phyloP scores from a whole-genome alignment of 257 asterid genomes.

The Plectranthus barbatus region DNA sequence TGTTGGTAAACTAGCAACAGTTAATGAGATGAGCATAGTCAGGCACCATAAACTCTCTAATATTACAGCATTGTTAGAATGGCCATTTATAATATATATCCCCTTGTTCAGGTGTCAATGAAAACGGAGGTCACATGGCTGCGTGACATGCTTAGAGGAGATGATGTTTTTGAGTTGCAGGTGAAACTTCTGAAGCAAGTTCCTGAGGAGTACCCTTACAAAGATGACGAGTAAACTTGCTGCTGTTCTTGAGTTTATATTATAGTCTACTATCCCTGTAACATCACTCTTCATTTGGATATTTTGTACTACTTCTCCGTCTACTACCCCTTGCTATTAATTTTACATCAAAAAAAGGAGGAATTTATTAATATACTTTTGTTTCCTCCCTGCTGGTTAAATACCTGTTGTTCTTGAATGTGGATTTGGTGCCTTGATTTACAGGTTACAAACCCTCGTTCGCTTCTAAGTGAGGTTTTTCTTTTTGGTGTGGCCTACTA shows the following conservation, averaged over 20 bases:
- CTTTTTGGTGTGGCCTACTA: too few relatives aligned
- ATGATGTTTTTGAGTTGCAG: slow-evolving; percentile 89
- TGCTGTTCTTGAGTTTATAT: neutral
- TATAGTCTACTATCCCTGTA: slow-evolving; percentile 2
- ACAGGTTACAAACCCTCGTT: too few relatives aligned
- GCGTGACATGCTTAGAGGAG: slow-evolving; percentile 97
- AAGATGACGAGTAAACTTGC: slow-evolving; percentile 70
- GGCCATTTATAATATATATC: neutral
- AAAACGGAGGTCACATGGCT: slow-evolving; percentile 94
- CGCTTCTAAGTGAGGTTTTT: too few relatives aligned
- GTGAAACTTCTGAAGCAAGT: slow-evolving; percentile 91
- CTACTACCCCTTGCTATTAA: slow-evolving; percentile 7
- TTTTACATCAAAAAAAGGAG: neutral
- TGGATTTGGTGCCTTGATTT: too few relatives aligned
- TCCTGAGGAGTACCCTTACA: slow-evolving; percentile 97
- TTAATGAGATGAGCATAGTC: neutral
- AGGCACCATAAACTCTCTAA: neutral
- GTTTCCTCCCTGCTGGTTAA: neutral
- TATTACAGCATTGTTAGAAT: neutral
- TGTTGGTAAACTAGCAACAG: neutral
- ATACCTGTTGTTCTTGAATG: too few relatives aligned
- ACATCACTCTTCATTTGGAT: slow-evolving; percentile 6
- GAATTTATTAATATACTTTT: neutral
- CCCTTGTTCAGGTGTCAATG: slow-evolving; percentile 68
- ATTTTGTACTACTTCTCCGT: slow-evolving; percentile 7